These are phyloP conservation scores for Plasmodium ovale DNA, from an alignment of 169 alveolate species.

Conservation along the genomic window DNA sequence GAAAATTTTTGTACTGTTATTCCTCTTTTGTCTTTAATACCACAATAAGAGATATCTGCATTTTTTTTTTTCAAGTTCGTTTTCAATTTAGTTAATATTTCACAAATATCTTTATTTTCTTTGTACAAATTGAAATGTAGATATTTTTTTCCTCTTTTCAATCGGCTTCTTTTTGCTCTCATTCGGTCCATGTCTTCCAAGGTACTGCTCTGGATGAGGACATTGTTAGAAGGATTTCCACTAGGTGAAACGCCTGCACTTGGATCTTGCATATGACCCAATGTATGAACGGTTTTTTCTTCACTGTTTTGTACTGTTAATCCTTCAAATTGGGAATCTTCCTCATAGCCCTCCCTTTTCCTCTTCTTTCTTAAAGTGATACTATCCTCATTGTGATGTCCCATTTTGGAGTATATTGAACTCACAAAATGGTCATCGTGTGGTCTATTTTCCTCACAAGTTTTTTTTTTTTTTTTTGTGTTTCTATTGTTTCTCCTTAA, in stretches of 20 bases:
- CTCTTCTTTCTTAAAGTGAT: not conserved
- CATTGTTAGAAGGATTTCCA: too few species aligned
- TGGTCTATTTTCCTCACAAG: not conserved
- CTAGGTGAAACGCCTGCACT: too few species aligned
- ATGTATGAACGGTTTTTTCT: too few species aligned
- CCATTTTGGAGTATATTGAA: too few species aligned
- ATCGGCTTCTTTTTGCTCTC: slow-evolving; percentile 11
- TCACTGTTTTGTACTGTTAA: too few species aligned
- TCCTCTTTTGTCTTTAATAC: slow-evolving; percentile 95
- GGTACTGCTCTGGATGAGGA: slow-evolving; percentile 1
- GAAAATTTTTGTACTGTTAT: slow-evolving; percentile 91
- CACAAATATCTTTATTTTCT: slow-evolving; percentile 92
- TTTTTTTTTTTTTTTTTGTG: not conserved
- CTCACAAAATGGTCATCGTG: not conserved
- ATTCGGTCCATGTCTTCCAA: slow-evolving; percentile 19
- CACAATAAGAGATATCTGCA: slow-evolving; percentile 90
- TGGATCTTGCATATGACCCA: too few species aligned
- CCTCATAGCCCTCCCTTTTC: not conserved
- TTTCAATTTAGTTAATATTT: slow-evolving; percentile 91
- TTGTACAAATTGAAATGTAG: slow-evolving; percentile 88
- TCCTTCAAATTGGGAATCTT: too few species aligned
- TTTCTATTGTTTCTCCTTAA: not conserved
- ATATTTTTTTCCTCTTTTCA: slow-evolving; percentile 67
- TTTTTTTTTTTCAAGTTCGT: slow-evolving; percentile 87
- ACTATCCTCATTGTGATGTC: not conserved